phyloP scores from a whole-genome alignment of 768 basidiomycete species.

The Lyophyllum decastes region DNA sequence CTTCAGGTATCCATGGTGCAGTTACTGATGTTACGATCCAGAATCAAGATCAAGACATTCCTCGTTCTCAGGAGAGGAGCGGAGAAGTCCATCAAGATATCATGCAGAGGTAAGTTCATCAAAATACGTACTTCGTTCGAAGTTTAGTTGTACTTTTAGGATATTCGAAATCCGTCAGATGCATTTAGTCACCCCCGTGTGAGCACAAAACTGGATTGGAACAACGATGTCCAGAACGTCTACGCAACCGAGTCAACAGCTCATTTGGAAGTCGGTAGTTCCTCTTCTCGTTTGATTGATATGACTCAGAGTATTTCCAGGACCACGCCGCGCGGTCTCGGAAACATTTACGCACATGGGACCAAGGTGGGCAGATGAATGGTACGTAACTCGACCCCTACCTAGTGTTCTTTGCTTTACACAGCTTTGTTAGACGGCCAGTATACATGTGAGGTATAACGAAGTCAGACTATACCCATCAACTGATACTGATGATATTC shows the following conservation, averaged over 20 bases:
- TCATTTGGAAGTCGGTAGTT: conserved; percentile 45
- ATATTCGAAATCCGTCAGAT: conserved; percentile 40
- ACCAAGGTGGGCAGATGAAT: conserved; percentile 47
- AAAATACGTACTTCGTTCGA: not conserved
- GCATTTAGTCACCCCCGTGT: conserved; percentile 43
- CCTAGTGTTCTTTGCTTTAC: conserved; percentile 5
- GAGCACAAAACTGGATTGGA: conserved; percentile 48
- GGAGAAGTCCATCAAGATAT: conserved; percentile 46
- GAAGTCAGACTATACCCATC: conserved; percentile 16
- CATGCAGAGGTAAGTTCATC: conserved; percentile 37
- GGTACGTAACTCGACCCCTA: conserved; percentile 28
- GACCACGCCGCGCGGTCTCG: conserved; percentile 42
- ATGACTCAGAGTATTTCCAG: conserved; percentile 22
- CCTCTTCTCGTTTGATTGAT: not conserved
- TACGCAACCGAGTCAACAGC: conserved; percentile 42
- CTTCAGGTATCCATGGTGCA: conserved; percentile 10
- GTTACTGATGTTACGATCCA: conserved; percentile 20
- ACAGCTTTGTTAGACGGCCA: conserved; percentile 32
- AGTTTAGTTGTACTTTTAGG: conserved; percentile 21
- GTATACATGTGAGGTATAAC: conserved; percentile 48
- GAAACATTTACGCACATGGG: conserved; percentile 68
- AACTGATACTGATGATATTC: conserved; percentile 19
- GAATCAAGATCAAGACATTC: conserved; percentile 53
- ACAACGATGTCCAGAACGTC: conserved; percentile 39
- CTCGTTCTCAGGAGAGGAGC: conserved; percentile 51